These are phyloP conservation scores for Cicer cuneatum DNA, from an alignment of 306 rosid species.

Conservation along the genomic window DNA sequence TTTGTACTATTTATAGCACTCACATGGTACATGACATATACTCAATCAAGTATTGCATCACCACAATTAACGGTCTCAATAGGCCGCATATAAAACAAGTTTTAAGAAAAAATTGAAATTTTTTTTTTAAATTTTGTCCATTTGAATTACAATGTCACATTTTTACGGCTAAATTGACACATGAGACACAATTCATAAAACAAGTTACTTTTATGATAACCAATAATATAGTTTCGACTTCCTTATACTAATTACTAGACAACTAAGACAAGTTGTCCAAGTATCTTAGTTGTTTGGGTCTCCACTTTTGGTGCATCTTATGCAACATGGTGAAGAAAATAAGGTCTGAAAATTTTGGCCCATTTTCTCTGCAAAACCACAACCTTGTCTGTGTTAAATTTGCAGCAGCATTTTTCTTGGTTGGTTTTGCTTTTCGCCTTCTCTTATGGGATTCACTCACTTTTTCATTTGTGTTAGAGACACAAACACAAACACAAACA, in stretches of 20 bases:
- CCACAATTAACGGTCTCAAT: slow-evolving; percentile 7
- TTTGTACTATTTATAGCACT: slow-evolving; percentile 11
- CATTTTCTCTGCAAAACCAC: slow-evolving; percentile 44
- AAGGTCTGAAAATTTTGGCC: slow-evolving; percentile 41
- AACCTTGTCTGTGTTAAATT: slow-evolving; percentile 42
- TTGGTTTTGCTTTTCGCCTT: slow-evolving; percentile 46
- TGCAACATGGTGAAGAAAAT: slow-evolving; percentile 43
- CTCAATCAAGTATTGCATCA: slow-evolving; percentile 19
- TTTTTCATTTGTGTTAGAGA: slow-evolving; percentile 35
- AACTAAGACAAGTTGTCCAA: neutral
- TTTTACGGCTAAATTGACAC: too few species aligned
- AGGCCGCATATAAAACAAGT: slow-evolving; percentile 28
- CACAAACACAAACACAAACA: neutral
- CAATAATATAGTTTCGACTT: slow-evolving; percentile 1
- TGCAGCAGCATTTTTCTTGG: slow-evolving; percentile 39
- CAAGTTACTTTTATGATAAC: neutral
- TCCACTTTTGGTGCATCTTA: slow-evolving; percentile 1
- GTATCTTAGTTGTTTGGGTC: neutral
- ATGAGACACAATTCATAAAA: too few species aligned
- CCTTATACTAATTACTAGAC: neutral
- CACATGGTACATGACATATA: slow-evolving; percentile 37
- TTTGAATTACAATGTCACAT: too few species aligned
- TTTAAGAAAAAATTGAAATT: too few species aligned
- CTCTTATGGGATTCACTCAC: slow-evolving; percentile 50
- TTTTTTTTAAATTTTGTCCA: too few species aligned